Evolutionary conservation across 352 stramenopile genomes (phyloP), one percentile per base, ranked within the genome.

Genomic region (Globisporangium sylvaticum): DNA sequence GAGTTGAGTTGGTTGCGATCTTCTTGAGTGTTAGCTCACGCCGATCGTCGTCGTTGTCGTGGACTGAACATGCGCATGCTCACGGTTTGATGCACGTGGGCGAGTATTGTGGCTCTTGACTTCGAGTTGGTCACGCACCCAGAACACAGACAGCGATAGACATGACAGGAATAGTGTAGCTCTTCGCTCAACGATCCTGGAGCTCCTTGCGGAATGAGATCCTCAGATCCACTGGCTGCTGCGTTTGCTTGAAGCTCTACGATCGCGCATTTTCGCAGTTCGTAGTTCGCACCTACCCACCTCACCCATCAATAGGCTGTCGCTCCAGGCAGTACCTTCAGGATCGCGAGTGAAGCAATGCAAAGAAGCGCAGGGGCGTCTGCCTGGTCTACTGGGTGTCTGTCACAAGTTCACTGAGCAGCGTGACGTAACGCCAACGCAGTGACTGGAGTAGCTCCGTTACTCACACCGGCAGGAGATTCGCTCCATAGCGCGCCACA

Each of bases 401-500:
- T 60, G 22, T 29, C 54, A n/a, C 29, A 31, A 0, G n/a, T 5
- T 48, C 12, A 7, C 15, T 18, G 39, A 31, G 54, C 31, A 46
- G 31, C 27, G 54, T 60, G 54, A 46, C 54, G 54, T 60, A 60
- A 60, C 29, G 29, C 39, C 39, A n/a, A 29, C 32, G 54, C 22
- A 32, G 54, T 60, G 54, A 60, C 54, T 31, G 54, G 29, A 60
- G 54, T 60, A n/a, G 54, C 31, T 25, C 29, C 18, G 54, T 60
- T 31, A 60, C 29, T 60, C 44, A 60, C 39, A 9, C 14, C 54
- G 18, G 10, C 14, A 32, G 15, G 29, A 29, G 54, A 60, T 46
- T 60, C 31, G 25, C 15, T 48, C 39, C 39, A 20, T 48, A 48
- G 8, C 39, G 15, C 20, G 27, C 14, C 27, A 39, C 53, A 58